Evolutionary conservation across 352 stramenopile genomes (phyloP).

Genomic region (Phytopythium ostracodes): DNA sequence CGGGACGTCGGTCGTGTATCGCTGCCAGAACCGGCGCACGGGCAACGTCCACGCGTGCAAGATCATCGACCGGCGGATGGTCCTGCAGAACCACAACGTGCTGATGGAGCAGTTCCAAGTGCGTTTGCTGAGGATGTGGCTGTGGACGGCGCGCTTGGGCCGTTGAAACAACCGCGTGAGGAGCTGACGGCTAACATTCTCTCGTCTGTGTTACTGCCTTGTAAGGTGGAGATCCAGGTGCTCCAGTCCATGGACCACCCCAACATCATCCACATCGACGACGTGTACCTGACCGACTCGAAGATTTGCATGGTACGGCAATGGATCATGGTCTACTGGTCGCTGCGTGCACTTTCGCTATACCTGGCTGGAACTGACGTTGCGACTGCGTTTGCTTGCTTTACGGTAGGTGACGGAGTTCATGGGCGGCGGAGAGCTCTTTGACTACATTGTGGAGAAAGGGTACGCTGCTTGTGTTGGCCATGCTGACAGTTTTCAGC

Average conservation of each 20-base stretch:
- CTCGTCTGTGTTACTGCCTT: not conserved
- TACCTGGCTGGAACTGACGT: too few relatives aligned
- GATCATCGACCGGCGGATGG: constrained; percentile 78
- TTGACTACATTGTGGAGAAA: constrained; percentile 90
- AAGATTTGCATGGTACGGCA: constrained; percentile 81
- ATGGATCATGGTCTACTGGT: not conserved
- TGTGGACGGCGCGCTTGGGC: not conserved
- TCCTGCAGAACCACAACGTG: constrained; percentile 73
- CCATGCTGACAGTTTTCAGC: too few relatives aligned
- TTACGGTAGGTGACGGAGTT: constrained; percentile 76
- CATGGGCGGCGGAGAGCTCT: constrained; percentile 85
- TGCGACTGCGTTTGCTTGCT: constrained; percentile 3
- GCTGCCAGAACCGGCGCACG: constrained; percentile 61
- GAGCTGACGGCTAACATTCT: not conserved
- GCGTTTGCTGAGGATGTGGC: constrained; percentile 12
- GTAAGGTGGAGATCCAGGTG: constrained; percentile 87
- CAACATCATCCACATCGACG: constrained; percentile 90
- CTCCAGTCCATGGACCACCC: constrained; percentile 85
- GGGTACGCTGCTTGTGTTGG: constrained; percentile 27
- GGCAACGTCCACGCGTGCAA: constrained; percentile 73
- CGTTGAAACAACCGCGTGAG: not conserved
- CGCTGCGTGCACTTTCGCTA: not conserved
- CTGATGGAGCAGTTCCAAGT: constrained; percentile 88
- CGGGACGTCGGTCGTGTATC: constrained; percentile 83
- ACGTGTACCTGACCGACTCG: constrained; percentile 79